Base-by-base conservation (phyloP, 192 early-diverging fungal genomes). In the Allomyces macrogynus region DNA sequence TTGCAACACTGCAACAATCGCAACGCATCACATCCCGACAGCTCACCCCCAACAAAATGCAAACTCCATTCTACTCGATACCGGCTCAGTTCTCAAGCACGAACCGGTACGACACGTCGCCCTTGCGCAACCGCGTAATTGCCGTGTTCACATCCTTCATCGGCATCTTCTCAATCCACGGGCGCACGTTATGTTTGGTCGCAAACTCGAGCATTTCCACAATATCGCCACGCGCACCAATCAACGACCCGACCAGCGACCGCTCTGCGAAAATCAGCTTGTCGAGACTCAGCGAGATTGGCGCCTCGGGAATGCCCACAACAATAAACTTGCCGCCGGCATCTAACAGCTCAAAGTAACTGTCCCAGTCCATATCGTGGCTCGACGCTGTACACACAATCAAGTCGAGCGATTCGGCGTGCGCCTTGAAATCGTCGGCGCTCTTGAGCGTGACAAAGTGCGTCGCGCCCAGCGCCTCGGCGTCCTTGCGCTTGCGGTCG, bases 151-250 rank as follows among this genome's bases (percentile, higher is more conserved):
- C 74, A 57, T 87, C 72, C 22, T 75, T 65, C 68, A 87, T 79
- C 8, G 83, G 82, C 54, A 78, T 71, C 26, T 78, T 76, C 60
- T 89, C 84, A 64, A 91, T 81, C 64, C 74, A 72, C 5, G 86
- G 79, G 65, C 73, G 76, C 67, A 91, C 79, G 27, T 83, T 74
- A 67, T 85, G 77, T 68, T 84, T 67, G 26, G 79, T 77, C 1
- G 86, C 84, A 67, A 88, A 83, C 24, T 86, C 76, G 1, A 89
- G 71, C 76, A 85, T 87, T 64, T 80, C 71, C 24, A 74, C 72
- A 49, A 87, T 71, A 11, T 82, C 74, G 43, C 78, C 68, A 60
- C 81, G 67, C 18, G 81, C 75, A 61, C 82, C 87, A 25, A 88
- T 80, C 67, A 85, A 61, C 23, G 82, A 84, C 0, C 87, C 88